Percentiles rank a stretch among this genome's conserved stretches.
phyloP scores from a whole-genome alignment of 176 grass and related monocot species.

The Rhipidocladum racemiflorum region DNA sequence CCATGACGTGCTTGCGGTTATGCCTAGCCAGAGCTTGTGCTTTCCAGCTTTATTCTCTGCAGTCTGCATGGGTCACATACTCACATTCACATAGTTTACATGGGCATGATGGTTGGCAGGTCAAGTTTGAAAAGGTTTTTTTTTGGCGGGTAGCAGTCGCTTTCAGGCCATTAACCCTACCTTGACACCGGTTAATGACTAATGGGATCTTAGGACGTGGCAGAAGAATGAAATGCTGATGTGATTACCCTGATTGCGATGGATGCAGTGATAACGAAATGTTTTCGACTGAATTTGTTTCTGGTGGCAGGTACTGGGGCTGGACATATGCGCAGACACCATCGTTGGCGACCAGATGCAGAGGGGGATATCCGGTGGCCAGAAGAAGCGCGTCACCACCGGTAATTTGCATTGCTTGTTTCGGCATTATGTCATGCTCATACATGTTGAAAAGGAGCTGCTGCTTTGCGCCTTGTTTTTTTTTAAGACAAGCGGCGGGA shows the following conservation, averaged over 20 bases:
- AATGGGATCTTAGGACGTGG: not conserved
- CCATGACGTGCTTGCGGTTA: constrained; percentile 47
- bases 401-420: constrained; percentile 39
- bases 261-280: not conserved
- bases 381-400: constrained; percentile 98
- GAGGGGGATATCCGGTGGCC: constrained; percentile 88
- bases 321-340: constrained; percentile 95
- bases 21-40: constrained; percentile 3
- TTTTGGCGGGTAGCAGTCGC: not conserved
- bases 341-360: constrained; percentile 97
- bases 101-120: constrained; percentile 15
- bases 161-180: not conserved
- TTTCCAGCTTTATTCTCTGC: constrained; percentile 8
- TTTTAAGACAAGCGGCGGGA: too few species aligned
- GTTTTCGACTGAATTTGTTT: constrained; percentile 6
- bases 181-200: not conserved
- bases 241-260: not conserved
- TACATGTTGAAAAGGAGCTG: not conserved
- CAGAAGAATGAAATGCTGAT: not conserved
- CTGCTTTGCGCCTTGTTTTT: not conserved
- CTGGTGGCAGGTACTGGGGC: constrained; percentile 73
- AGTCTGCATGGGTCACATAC: not conserved
- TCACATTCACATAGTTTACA: constrained; percentile 27
- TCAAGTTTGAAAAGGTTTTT: constrained; percentile 9
- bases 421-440: constrained; percentile 26